Percentiles rank a stretch among this genome's conserved stretches.
These are phyloP conservation scores for Stephania cephalantha DNA, from an alignment of 164 flowering plant genomes.

Conservation along the genomic window DNA sequence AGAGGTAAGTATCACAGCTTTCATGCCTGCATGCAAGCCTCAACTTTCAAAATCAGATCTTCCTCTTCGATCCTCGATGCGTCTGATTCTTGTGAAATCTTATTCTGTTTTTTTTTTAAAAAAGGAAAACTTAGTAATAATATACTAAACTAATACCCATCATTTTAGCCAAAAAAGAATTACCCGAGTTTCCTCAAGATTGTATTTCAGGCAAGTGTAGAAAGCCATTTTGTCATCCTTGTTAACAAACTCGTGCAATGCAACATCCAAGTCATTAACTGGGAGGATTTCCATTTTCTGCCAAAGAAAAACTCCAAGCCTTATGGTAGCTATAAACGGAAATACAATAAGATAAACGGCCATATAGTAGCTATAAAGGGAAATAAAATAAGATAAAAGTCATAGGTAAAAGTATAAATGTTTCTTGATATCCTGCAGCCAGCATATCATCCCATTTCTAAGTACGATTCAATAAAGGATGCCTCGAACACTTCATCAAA, in stretches of 20 bases:
- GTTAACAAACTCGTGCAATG: slow-evolving; percentile 88
- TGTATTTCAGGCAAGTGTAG: slow-evolving; percentile 67
- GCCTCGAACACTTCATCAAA: not conserved
- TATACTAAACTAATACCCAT: too few relatives aligned
- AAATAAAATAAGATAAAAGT: not conserved
- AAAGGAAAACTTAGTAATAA: not conserved
- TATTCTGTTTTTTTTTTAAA: slow-evolving; percentile 38
- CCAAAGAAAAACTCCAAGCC: not conserved
- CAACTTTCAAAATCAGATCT: slow-evolving; percentile 87
- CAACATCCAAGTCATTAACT: slow-evolving; percentile 87
- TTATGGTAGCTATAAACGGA: too few relatives aligned
- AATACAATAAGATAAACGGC: too few relatives aligned
- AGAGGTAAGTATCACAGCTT: slow-evolving; percentile 7
- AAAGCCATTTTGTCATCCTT: slow-evolving; percentile 98
- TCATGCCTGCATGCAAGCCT: slow-evolving; percentile 81
- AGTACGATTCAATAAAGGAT: not conserved
- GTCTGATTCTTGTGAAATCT: slow-evolving; percentile 67
- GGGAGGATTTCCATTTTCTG: slow-evolving; percentile 99
- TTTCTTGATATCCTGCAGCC: not conserved
- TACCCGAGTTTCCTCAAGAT: slow-evolving; percentile 93
- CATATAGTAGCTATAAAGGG: too few relatives aligned
- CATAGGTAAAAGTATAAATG: not conserved
- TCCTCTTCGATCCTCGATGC: slow-evolving; percentile 56
- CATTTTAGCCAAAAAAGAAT: slow-evolving; percentile 19
- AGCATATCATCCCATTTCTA: not conserved